Conservation (phyloP, 768 basidiomycete genomes). For the Hydnomerulius pinastri region DNA sequence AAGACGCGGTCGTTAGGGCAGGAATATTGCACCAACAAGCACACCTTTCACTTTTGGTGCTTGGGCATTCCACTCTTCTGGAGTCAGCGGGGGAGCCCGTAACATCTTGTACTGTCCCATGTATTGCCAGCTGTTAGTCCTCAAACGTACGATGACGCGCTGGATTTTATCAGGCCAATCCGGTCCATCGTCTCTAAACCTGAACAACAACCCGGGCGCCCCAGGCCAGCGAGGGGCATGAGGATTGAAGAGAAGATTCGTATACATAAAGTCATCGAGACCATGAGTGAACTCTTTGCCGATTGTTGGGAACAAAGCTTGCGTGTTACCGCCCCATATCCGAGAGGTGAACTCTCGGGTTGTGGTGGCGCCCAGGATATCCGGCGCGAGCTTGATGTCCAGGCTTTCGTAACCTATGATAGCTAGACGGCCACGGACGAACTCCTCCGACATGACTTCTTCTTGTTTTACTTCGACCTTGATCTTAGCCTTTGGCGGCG, state of each 20-base stretch:
- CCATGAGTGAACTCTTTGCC: constrained; percentile 9
- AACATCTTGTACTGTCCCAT: constrained; percentile 17
- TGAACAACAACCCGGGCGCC: constrained; percentile 10
- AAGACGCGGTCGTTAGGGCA: no score
- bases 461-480: constrained; percentile 10
- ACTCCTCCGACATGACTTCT: constrained; percentile 4
- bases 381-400: constrained; percentile 7
- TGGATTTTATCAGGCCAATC: constrained; percentile 15
- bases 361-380: constrained; percentile 9
- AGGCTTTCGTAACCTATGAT: constrained; percentile 6
- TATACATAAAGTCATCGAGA: constrained; percentile 16
- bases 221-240: constrained; percentile 15
- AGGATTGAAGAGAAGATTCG: constrained; percentile 6
- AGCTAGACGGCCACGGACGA: constrained; percentile 9
- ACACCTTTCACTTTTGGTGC: constrained; percentile 2
- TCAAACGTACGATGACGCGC: constrained; percentile 13
- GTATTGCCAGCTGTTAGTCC: constrained; percentile 7
- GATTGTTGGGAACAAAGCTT: constrained; percentile 6
- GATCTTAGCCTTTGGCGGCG: constrained; percentile 6
- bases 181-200: constrained; percentile 6
- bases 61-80: constrained; percentile 8
- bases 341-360: constrained; percentile 1
- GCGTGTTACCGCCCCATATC: constrained; percentile 11
- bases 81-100: constrained; percentile 3
- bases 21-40: background rate